phyloP scores from a whole-genome alignment of 371 early-diverging fungal genomes.

The Mortierella sp. region DNA sequence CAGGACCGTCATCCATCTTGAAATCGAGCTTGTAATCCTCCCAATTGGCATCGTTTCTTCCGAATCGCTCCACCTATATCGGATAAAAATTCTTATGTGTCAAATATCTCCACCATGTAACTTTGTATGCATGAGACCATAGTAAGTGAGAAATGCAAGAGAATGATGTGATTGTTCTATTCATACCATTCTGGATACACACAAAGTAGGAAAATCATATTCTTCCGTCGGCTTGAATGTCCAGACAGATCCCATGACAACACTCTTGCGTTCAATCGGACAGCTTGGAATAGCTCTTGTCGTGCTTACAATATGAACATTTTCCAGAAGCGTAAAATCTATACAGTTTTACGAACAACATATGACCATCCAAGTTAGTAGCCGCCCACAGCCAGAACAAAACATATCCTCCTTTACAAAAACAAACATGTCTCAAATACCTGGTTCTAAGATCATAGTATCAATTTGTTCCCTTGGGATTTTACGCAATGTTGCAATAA shows the following conservation, averaged over 20 bases:
- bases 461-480: conserved; percentile 68
- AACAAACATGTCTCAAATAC: conserved; percentile 24
- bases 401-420: not conserved
- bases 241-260: conserved; percentile 95
- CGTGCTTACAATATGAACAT: conserved; percentile 54
- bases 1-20: conserved; percentile 7
- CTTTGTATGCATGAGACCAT: no score
- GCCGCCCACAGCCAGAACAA: not conserved
- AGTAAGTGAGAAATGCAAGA: no score
- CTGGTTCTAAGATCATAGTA: conserved; percentile 62
- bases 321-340: conserved; percentile 39
- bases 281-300: conserved; percentile 75
- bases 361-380: not conserved
- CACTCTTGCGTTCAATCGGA: conserved; percentile 85
- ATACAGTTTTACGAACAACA: not conserved
- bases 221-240: conserved; percentile 73
- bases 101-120: no score
- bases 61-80: conserved; percentile 79
- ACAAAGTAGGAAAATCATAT: conserved; percentile 71
- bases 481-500: conserved; percentile 87
- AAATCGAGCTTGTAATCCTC: conserved; percentile 73
- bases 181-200: conserved; percentile 82
- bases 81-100: no score
- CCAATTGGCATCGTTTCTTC: conserved; percentile 84
- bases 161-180: no score